Evolutionary conservation across 2,329 filamentous ascomycete genomes (phyloP).

Genomic region (Colletotrichum orbiculare): DNA sequence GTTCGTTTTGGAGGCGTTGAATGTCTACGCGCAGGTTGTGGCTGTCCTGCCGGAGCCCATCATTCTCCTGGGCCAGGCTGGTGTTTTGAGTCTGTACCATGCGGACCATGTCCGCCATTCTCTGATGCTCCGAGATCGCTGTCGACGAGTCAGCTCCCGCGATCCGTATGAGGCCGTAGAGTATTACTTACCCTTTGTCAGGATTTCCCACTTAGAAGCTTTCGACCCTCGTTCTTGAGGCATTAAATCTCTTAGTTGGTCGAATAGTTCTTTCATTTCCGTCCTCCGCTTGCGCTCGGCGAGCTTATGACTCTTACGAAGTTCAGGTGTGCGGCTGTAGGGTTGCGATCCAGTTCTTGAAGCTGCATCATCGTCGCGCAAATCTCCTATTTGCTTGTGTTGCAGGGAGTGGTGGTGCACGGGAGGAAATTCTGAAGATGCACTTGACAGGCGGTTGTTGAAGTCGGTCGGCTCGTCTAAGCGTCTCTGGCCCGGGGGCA

Average conservation of each 20-base stretch:
- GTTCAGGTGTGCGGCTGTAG: constrained; percentile 84
- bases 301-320: constrained; percentile 86
- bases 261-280: constrained; percentile 90
- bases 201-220: constrained; percentile 89
- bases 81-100: constrained; percentile 58
- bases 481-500: constrained; percentile 78
- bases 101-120: constrained; percentile 62
- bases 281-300: constrained; percentile 85
- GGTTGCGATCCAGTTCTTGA: constrained; percentile 71
- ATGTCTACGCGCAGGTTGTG: constrained; percentile 60
- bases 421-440: constrained; percentile 66
- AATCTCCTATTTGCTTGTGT: constrained; percentile 75
- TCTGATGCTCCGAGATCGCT: constrained; percentile 73
- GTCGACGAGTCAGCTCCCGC: constrained; percentile 24
- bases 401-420: constrained; percentile 82
- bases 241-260: constrained; percentile 81
- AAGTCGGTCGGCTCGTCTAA: constrained; percentile 71
- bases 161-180: not conserved
- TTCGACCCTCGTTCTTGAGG: constrained; percentile 85
- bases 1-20: constrained; percentile 55
- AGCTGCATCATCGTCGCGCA: constrained; percentile 70
- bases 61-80: constrained; percentile 55
- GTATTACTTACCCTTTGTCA: constrained; percentile 77
- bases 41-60: constrained; percentile 61
- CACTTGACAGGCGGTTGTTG: constrained; percentile 58